Evolutionary conservation across 345 rosid genomes (phyloP), one percentile per base, ranked within the genome.

Genomic region (Eucalyptus curtisii): DNA sequence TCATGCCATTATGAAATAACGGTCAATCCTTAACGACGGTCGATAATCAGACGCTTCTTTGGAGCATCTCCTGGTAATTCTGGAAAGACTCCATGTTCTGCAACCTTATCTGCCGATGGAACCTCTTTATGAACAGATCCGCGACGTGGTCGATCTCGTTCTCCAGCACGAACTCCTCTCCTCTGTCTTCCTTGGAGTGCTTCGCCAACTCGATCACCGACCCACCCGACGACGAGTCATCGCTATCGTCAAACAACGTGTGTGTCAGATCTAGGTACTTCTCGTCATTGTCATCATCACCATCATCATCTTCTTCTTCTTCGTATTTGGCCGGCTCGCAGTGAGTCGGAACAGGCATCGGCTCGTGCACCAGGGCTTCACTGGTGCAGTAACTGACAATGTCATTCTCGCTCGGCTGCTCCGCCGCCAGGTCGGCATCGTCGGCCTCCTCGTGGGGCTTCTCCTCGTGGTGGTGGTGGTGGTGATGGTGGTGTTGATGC

Each of bases 131-230:
- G 90, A 94, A 97, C 92, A 97, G 92, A 17, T 96, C 99, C 0
- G 98, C 98, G 14, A 93, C 95, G 42, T 61, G 91, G 91, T 97
- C 98, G 30, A 97, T 96, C 93, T 97, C 99, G 49, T 95, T 97
- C 91, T 97, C 99, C 88, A 97, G 89, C 52, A 85, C 93, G 92
- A 97, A 97, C 91, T 94, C 96, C 88, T 93, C 95, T 49, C 98
- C 98, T 57, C 47, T 76, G 84, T 93, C 94, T 44, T 94, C 94
- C 90, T 91, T 97, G 3, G 95, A 91, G 10, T 93, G 92, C 92
- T 94, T 96, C 89, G 95, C 97, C 87, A 97, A 50, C 4, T 97
- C 99, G 80, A 96, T 94, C 87, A 96, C 96, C 6, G 99, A 96
- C n/a, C 93, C 93, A 42, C 95, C 96, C 6, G 93, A 91, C 9